Evolutionary conservation across 2,329 filamentous ascomycete genomes (phyloP).

Genomic region (Sarocladium oryzae): DNA sequence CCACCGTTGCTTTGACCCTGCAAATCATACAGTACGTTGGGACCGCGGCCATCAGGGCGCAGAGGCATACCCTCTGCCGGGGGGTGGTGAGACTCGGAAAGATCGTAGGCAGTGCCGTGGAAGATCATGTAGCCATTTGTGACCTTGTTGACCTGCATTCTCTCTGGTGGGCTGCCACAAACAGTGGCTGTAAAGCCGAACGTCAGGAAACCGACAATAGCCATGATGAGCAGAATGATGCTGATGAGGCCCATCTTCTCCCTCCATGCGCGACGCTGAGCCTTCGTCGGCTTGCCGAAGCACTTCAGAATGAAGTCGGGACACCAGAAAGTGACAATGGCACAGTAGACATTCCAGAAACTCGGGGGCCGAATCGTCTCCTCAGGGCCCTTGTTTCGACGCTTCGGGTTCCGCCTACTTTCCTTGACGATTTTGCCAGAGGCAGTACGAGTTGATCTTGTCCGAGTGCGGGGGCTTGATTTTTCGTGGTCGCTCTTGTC

Average conservation of each 20-base stretch:
- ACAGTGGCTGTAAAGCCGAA: conserved; percentile 93
- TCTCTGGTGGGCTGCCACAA: conserved; percentile 64
- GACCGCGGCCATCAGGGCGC: conserved; percentile 37
- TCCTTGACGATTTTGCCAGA: conserved; percentile 53
- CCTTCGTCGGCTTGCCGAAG: conserved; percentile 78
- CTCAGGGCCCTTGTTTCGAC: conserved; percentile 39
- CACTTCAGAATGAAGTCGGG: conserved; percentile 79
- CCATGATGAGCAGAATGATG: conserved; percentile 82
- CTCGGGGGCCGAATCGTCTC: conserved; percentile 73
- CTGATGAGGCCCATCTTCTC: conserved; percentile 98
- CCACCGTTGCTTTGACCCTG: conserved; percentile 67
- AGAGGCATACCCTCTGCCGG: conserved; percentile 69
- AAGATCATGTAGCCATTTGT: conserved; percentile 86
- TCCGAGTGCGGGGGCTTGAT: conserved; percentile 19
- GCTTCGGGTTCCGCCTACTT: conserved; percentile 14
- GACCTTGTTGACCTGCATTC: conserved; percentile 79
- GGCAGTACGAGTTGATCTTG: conserved; percentile 35
- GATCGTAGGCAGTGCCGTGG: conserved; percentile 83
- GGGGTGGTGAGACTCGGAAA: conserved; percentile 71
- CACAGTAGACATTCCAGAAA: conserved; percentile 93
- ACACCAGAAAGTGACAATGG: conserved; percentile 89
- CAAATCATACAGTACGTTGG: conserved; percentile 86
- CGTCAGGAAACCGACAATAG: conserved; percentile 87
- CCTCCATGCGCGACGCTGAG: conserved; percentile 87
- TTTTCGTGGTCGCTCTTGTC: conserved; percentile 30